phyloP scores from a whole-genome alignment of 2,329 filamentous ascomycete genomes.

The Stachybotrys elegans region DNA sequence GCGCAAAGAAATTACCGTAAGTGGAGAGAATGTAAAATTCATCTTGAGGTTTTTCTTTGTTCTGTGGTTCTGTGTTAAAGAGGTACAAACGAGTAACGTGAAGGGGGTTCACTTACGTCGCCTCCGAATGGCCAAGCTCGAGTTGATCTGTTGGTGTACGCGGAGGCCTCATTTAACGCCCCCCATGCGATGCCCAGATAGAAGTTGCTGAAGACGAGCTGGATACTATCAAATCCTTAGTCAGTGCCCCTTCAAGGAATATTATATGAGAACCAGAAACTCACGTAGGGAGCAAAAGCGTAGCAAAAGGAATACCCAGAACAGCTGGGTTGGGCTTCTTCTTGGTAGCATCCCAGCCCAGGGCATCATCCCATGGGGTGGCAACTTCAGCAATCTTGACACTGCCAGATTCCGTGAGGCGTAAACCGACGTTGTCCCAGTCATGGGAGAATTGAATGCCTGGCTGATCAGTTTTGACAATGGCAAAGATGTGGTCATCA shows the following conservation, averaged over 20 bases:
- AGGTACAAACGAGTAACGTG: background rate
- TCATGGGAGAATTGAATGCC: conserved; percentile 56
- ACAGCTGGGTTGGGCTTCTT: conserved; percentile 46
- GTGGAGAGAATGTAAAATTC: conserved; percentile 62
- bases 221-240: conserved; percentile 50
- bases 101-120: conserved; percentile 36
- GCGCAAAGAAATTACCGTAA: conserved; percentile 60
- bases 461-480: conserved; percentile 52
- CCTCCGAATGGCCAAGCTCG: conserved; percentile 61
- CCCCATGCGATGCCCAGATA: conserved; percentile 60
- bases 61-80: conserved; percentile 26
- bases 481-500: conserved; percentile 56
- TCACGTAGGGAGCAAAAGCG: conserved; percentile 54
- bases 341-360: conserved; percentile 51
- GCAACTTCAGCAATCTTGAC: conserved; percentile 55
- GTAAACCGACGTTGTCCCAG: conserved; percentile 61
- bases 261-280: no score
- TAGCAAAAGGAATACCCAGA: conserved; percentile 48
- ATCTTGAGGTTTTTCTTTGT: conserved; percentile 52
- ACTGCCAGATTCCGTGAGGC: conserved; percentile 58
- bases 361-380: conserved; percentile 54
- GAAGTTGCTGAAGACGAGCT: conserved; percentile 62
- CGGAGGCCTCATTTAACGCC: conserved; percentile 47
- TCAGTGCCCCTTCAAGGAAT: no score
- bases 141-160: conserved; percentile 52